Base-by-base conservation (phyloP, 768 basidiomycete genomes). In the Mycena metata region DNA sequence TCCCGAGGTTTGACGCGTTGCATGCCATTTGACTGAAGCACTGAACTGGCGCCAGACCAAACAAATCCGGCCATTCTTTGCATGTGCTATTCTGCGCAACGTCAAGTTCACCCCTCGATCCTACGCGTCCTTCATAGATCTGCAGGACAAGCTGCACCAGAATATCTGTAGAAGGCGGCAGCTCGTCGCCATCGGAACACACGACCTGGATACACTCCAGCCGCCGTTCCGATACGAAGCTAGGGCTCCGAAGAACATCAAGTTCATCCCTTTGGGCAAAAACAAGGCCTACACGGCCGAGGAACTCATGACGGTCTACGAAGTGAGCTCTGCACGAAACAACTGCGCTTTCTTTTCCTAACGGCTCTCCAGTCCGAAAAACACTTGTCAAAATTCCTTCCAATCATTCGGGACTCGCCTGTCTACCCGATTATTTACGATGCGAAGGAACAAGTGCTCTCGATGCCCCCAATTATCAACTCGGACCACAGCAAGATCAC, bases 381-480 rank as follows among this genome's bases (percentile, higher is more conserved):
- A 80, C 96, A 99, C 78, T 84, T 99, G 26, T 86, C 90, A 42
- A 90, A 86, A 78, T 99, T 94, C 81, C 87, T 99, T 35, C 94
- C 85, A 65, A 98, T 99, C 80, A 95, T 99, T 74, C 90, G 93
- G 35, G 95, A 98, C 76, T 94, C 95, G 16, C 95, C 96, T 11
- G 95, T 98, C 50, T 99, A 98, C 80, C 98, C 98, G 42, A 92
- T 99, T 81, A 98, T 99, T 77, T 99, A 99, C 80, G 97, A 99
- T 78, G 85, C 88, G 12, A 84, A 91, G 65, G 94, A 95, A 77
- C 89, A 84, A 33, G 97, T 99, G 2, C 85, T 98, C 33, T 96
- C 95, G 21, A 96, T 99, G 92, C 98, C 98, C 43, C 98, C 98
- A 11, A 98, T 99, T 78, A 97, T 97, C 81, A 98, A 98, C 81